Evolutionary conservation across 2,329 filamentous ascomycete species (phyloP).

Genomic region (Fusarium armeniacum): DNA sequence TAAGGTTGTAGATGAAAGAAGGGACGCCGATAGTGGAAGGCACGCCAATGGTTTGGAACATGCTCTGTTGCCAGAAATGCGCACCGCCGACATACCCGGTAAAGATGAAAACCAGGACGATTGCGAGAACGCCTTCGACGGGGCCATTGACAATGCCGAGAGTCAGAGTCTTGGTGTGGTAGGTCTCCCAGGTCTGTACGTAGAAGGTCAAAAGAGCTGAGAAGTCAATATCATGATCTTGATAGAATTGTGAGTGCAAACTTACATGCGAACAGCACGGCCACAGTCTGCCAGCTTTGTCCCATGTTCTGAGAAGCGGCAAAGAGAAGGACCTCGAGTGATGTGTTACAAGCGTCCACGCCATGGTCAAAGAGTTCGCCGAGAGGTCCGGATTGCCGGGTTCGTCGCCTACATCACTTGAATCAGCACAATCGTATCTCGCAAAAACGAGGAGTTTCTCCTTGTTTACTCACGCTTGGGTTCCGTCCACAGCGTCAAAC

Average conservation of each 20-base stretch:
- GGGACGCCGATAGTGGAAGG: slow-evolving; percentile 75
- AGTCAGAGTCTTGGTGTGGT: slow-evolving; percentile 96
- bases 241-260: slow-evolving; percentile 26
- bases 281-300: slow-evolving; percentile 89
- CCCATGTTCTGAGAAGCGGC: slow-evolving; percentile 93
- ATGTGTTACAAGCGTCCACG: slow-evolving; percentile 96
- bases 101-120: slow-evolving; percentile 84
- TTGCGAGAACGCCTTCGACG: slow-evolving; percentile 91
- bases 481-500: slow-evolving; percentile 96
- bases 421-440: slow-evolving; percentile 19
- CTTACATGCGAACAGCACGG: slow-evolving; percentile 85
- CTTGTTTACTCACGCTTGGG: slow-evolving; percentile 81
- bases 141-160: slow-evolving; percentile 93
- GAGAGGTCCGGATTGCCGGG: slow-evolving; percentile 90
- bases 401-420: slow-evolving; percentile 76
- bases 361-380: slow-evolving; percentile 98
- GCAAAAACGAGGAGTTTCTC: background rate
- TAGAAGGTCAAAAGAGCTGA: slow-evolving; percentile 95
- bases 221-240: slow-evolving; percentile 21
- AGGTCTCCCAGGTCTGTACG: slow-evolving; percentile 99
- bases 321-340: slow-evolving; percentile 93
- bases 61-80: slow-evolving; percentile 91
- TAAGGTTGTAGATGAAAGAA: slow-evolving; percentile 78
- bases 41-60: slow-evolving; percentile 80
- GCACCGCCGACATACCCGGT: slow-evolving; percentile 89